A percentile compares a stretch with the other conserved stretches of the same genome.
phyloP scores from a whole-genome alignment of 164 flowering plant genomes.

The Vitis riparia region DNA sequence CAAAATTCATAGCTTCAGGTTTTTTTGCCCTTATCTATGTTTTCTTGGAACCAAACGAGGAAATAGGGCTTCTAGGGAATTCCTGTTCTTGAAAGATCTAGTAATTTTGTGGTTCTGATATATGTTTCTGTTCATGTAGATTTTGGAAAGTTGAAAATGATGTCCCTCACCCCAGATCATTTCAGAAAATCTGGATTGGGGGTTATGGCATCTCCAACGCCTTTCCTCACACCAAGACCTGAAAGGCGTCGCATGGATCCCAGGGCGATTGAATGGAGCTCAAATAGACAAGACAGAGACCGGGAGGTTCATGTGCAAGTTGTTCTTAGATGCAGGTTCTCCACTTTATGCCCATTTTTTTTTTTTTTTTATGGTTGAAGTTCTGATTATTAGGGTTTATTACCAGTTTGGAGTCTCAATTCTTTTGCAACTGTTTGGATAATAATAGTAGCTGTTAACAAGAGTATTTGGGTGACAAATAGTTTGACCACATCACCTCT shows the following conservation, averaged over 20 bases:
- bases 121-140: neutral
- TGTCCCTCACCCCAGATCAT: conserved; percentile 69
- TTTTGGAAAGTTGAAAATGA: conserved; percentile 8
- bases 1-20: neutral
- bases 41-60: neutral
- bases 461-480: too few relatives aligned
- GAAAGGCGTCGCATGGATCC: conserved; percentile 59
- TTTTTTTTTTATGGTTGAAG: neutral
- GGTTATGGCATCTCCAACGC: conserved; percentile 45
- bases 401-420: too few relatives aligned
- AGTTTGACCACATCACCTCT: too few relatives aligned
- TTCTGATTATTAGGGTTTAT: neutral
- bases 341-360: neutral
- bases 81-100: neutral
- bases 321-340: conserved; percentile 79
- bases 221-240: conserved; percentile 73
- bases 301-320: conserved; percentile 84
- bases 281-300: conserved; percentile 51
- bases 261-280: conserved; percentile 43
- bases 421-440: too few relatives aligned
- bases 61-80: neutral
- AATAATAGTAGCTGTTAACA: too few relatives aligned
- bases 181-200: conserved; percentile 53
- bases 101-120: neutral
- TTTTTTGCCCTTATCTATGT: neutral